phyloP scores from a whole-genome alignment of 2,329 filamentous ascomycete genomes.

The Pseudocercospora pini-densiflorae region DNA sequence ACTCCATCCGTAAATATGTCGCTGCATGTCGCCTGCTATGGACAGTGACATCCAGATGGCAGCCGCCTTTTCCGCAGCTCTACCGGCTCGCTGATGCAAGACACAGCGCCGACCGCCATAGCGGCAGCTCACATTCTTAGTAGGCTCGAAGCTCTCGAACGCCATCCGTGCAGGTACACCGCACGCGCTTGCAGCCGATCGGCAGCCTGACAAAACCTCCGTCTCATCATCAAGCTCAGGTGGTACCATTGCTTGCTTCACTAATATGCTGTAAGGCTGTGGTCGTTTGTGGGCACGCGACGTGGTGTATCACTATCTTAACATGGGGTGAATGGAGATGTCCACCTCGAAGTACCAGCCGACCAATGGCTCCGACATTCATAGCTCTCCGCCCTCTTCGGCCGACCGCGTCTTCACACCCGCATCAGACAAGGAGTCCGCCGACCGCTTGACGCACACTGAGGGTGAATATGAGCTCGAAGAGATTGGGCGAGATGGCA shows the following conservation, averaged over 20 bases:
- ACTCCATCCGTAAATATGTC: neutral
- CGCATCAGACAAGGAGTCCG: constrained; percentile 31
- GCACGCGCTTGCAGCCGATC: neutral
- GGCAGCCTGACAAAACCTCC: neutral
- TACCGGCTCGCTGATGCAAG: neutral
- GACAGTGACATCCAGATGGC: neutral
- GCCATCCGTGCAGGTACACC: neutral
- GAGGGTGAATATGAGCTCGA: constrained; percentile 34
- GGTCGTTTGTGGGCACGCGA: neutral
- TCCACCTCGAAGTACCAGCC: constrained; percentile 4
- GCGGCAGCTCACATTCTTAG: neutral
- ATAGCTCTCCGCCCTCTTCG: constrained; percentile 10
- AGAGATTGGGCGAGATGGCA: constrained; percentile 20
- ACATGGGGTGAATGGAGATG: constrained; percentile 7
- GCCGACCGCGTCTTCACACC: constrained; percentile 27
- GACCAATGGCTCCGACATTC: constrained; percentile 3
- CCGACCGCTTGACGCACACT: constrained; percentile 19
- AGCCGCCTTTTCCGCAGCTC: neutral
- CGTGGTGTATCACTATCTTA: neutral
- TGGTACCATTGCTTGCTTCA: neutral
- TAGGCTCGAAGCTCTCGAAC: neutral
- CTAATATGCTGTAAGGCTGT: neutral
- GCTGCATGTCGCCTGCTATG: neutral
- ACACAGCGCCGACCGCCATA: too few species aligned
- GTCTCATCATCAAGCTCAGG: neutral